Evolutionary conservation across 1,284 basidiomycete species (phyloP), one percentile per base, ranked within the genome.

Genomic region (Microbotryum silenes-acaulis): DNA sequence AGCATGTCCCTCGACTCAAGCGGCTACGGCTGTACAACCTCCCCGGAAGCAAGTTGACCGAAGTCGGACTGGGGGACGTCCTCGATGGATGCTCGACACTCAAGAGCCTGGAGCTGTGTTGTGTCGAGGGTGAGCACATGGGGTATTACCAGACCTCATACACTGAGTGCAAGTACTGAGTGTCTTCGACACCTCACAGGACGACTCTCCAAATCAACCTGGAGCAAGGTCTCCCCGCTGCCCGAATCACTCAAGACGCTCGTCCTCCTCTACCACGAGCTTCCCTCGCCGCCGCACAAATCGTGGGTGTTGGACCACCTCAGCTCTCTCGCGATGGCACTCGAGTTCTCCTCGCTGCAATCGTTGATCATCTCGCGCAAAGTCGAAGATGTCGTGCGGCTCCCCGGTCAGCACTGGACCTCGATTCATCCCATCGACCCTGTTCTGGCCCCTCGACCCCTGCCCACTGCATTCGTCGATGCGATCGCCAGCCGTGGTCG

Each of bases 221-320:
- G 67, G 67, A 31, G 51, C 6, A 60, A 54, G 25, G 54, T 68
- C 44, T 20, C 55, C 3, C 53, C 56, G 1, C 54, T 60, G 18
- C 61, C 67, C 1, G 4, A 61, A 6, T 47, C 55, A 5, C 60
- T 68, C 21, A 54, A 44, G 25, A 46, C 51, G 8, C 47, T 68
- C 49, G 46, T 25, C 23, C 44, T 68, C 44, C 3, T 16, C 29
- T 68, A 60, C 51, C 56, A 60, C 37, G 67, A 68, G 29, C 37
- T 42, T 3, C 37, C 37, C 37, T 48, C 56, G 2, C 31, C 37
- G 0, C 67, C 67, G 20, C 67, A 66, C 65, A 69, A 69, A 44
- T 61, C 62, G 12, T 69, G 67, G 67, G 44, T 49, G 1, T 50
- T 63, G 31, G 67, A 69, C 52, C 67, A 69, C 55, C 54, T 69